Conservation (phyloP, 2,329 filamentous ascomycete genomes). For the Furcasterigmium furcatum region DNA sequence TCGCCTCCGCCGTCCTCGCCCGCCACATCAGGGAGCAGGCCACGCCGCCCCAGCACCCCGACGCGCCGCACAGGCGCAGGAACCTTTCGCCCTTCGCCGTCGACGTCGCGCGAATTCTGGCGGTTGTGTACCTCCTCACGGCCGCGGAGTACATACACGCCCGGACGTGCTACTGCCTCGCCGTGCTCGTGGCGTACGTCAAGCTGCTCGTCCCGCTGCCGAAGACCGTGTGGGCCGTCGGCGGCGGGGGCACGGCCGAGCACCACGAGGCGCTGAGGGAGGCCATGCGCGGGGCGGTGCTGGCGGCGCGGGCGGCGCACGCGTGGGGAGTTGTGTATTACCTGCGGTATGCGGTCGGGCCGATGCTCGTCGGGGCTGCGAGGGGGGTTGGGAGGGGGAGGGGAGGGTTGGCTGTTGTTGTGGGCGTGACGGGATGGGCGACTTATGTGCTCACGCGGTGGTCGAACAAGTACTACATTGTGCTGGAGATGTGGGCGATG, state of each 20-base stretch:
- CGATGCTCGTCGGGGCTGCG: slow-evolving; percentile 1
- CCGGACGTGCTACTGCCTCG: slow-evolving; percentile 18
- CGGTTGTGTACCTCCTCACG: slow-evolving; percentile 17
- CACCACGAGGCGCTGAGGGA: background rate
- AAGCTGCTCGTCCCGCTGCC: slow-evolving; percentile 10
- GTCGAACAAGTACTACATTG: slow-evolving; percentile 32
- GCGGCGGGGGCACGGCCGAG: background rate
- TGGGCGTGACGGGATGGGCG: slow-evolving; percentile 17
- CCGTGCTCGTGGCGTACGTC: slow-evolving; percentile 20
- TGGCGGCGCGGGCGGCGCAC: background rate
- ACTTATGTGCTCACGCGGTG: slow-evolving; percentile 17
- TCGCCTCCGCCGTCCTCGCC: slow-evolving; percentile 3
- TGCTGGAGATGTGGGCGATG: slow-evolving; percentile 32
- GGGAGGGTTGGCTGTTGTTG: slow-evolving; percentile 7
- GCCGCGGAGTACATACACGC: slow-evolving; percentile 24
- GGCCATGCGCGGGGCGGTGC: background rate
- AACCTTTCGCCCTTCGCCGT: background rate
- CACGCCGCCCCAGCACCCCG: background rate
- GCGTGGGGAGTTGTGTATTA: slow-evolving; percentile 1
- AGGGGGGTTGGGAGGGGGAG: slow-evolving; percentile 1
- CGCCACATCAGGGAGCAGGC: background rate
- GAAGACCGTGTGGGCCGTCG: background rate
- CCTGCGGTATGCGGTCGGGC: background rate
- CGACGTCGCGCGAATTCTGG: slow-evolving; percentile 3
- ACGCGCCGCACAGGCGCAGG: slow-evolving; percentile 2